A percentile compares a stretch with the other conserved stretches of the same genome.
Conservation (phyloP, 371 early-diverging fungal genomes). For the Entomophthora muscae region DNA sequence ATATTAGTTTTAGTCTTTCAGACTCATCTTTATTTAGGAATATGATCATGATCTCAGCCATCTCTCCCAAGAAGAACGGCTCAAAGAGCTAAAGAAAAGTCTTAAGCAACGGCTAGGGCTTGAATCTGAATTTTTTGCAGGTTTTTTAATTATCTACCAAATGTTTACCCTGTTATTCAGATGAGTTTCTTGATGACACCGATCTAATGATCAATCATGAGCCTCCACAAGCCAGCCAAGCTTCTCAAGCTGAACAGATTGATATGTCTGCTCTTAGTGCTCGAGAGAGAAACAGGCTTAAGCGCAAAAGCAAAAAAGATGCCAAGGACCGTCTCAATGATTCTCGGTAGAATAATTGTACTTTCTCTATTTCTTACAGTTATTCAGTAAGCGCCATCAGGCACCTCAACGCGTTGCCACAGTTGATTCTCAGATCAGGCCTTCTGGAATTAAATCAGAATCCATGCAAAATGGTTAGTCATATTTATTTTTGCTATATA, state of each 20-base stretch:
- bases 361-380: not conserved
- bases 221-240: conserved; percentile 10
- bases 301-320: conserved; percentile 69
- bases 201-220: conserved; percentile 26
- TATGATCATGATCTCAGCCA: conserved; percentile 70
- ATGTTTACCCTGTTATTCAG: too few relatives aligned
- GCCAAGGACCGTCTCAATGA: conserved; percentile 24
- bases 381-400: not conserved
- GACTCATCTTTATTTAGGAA: too few relatives aligned
- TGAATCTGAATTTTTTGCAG: conserved; percentile 68
- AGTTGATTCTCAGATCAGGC: conserved; percentile 1
- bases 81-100: conserved; percentile 63
- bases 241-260: conserved; percentile 15
- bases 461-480: not conserved
- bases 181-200: conserved; percentile 24
- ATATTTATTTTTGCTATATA: too few relatives aligned
- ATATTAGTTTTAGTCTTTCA: not conserved
- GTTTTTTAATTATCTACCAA: too few relatives aligned
- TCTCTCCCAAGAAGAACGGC: conserved; percentile 67
- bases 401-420: not conserved
- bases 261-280: conserved; percentile 75
- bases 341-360: not conserved
- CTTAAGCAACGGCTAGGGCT: conserved; percentile 71
- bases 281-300: conserved; percentile 71
- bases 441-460: not conserved